A percentile compares a stretch with the other conserved stretches of the same genome.
phyloP scores from a whole-genome alignment of 1,284 basidiomycete species.

The Leccinum subrobustum region DNA sequence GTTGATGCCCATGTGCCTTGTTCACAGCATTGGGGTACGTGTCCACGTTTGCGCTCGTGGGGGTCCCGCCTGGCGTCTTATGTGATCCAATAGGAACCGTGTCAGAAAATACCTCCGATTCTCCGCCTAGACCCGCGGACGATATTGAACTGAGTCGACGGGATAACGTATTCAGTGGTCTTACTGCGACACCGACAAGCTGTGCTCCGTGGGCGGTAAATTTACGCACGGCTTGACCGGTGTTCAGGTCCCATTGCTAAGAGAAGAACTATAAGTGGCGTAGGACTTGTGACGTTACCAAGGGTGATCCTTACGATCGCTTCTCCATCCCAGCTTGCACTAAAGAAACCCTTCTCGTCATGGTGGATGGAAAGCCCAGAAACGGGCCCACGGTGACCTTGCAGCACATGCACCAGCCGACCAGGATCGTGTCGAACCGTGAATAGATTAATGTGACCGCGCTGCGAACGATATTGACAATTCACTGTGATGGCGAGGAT shows the following conservation, averaged over 20 bases:
- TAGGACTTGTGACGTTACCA: not conserved
- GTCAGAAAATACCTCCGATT: constrained; percentile 17
- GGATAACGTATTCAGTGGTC: constrained; percentile 56
- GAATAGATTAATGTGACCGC: constrained; percentile 87
- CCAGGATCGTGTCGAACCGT: constrained; percentile 94
- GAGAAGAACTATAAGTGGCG: constrained; percentile 9
- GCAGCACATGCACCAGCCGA: constrained; percentile 71
- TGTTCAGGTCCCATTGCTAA: constrained; percentile 98
- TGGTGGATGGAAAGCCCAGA: constrained; percentile 82
- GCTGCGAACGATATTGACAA: constrained; percentile 42
- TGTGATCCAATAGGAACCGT: constrained; percentile 4
- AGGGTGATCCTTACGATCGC: constrained; percentile 66
- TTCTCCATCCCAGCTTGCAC: constrained; percentile 94
- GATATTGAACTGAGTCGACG: constrained; percentile 32
- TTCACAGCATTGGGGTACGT: constrained; percentile 13
- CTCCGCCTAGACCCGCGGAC: constrained; percentile 28
- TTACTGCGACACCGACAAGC: constrained; percentile 78
- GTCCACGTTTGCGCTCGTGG: constrained; percentile 25
- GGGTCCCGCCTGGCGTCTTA: constrained; percentile 13
- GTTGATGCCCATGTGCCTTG: constrained; percentile 18
- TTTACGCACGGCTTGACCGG: constrained; percentile 75
- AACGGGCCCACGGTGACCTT: constrained; percentile 76
- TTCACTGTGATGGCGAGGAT: constrained; percentile 13
- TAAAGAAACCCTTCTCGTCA: constrained; percentile 83
- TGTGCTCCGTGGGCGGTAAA: constrained; percentile 88